phyloP scores from a whole-genome alignment of 1,284 basidiomycete genomes.

The Leccinum fuscescens region DNA sequence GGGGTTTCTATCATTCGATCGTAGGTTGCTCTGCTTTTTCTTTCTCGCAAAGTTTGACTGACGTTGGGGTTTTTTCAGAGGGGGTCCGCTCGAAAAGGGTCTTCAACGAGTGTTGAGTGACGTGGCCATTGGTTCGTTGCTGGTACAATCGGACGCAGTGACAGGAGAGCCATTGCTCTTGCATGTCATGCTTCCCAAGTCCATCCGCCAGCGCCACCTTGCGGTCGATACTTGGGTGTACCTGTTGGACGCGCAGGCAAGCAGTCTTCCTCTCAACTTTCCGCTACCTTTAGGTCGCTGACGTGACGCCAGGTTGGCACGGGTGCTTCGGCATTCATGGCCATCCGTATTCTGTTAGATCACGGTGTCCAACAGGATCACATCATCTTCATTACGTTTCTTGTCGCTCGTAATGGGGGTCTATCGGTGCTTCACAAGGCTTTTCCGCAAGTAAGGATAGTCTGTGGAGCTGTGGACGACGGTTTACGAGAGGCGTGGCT shows the following conservation, averaged over 20 bases:
- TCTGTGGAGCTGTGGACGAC: conserved; percentile 81
- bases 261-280: background rate
- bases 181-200: conserved; percentile 76
- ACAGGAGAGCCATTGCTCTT: conserved; percentile 90
- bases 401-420: conserved; percentile 83
- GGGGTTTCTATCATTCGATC: conserved; percentile 85
- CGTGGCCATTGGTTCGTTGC: conserved; percentile 82
- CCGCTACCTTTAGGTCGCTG: background rate
- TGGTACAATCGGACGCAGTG: conserved; percentile 85
- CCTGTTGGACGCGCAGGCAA: conserved; percentile 87
- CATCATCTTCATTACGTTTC: conserved; percentile 85
- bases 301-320: conserved; percentile 74
- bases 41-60: conserved; percentile 5
- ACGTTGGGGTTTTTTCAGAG: conserved; percentile 45
- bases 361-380: conserved; percentile 87
- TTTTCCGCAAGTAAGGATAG: conserved; percentile 80
- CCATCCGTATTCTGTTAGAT: conserved; percentile 91
- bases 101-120: conserved; percentile 86
- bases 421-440: conserved; percentile 75
- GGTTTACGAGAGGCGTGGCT: conserved; percentile 72
- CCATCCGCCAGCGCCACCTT: conserved; percentile 60
- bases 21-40: conserved; percentile 40
- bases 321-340: conserved; percentile 94
- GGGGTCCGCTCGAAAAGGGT: conserved; percentile 89
- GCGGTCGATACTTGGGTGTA: conserved; percentile 81